These are phyloP conservation scores for Neospermospora avenae DNA, from an alignment of 2,329 filamentous ascomycete genomes.

Conservation along the genomic window DNA sequence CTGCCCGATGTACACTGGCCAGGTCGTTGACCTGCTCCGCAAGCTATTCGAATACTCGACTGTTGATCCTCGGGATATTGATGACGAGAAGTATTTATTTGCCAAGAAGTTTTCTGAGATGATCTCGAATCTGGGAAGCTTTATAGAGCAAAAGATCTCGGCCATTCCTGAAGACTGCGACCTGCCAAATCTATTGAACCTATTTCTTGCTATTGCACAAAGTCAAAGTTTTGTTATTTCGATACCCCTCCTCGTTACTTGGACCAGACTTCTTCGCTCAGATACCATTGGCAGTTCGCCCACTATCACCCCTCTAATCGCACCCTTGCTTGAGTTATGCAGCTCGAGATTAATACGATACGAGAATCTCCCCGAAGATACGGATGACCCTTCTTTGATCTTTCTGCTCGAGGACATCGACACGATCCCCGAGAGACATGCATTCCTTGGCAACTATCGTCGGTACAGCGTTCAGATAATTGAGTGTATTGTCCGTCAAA, in stretches of 20 bases:
- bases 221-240: constrained; percentile 89
- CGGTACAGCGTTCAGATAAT: constrained; percentile 86
- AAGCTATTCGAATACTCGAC: constrained; percentile 77
- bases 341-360: constrained; percentile 82
- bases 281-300: constrained; percentile 64
- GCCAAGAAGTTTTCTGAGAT: constrained; percentile 95
- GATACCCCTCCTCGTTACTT: constrained; percentile 86
- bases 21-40: constrained; percentile 67
- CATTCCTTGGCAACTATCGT: constrained; percentile 92
- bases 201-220: constrained; percentile 75
- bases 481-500: constrained; percentile 78
- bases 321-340: constrained; percentile 76
- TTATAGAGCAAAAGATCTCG: constrained; percentile 73
- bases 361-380: constrained; percentile 80
- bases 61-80: constrained; percentile 76
- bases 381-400: constrained; percentile 71
- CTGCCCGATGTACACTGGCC: constrained; percentile 72
- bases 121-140: constrained; percentile 79
- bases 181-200: constrained; percentile 70
- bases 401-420: constrained; percentile 94
- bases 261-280: constrained; percentile 77
- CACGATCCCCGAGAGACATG: constrained; percentile 87
- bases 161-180: constrained; percentile 64
- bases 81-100: constrained; percentile 88
- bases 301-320: constrained; percentile 60